Base-by-base conservation (phyloP, 2,329 filamentous ascomycete species). In the Alternaria conjuncta region DNA sequence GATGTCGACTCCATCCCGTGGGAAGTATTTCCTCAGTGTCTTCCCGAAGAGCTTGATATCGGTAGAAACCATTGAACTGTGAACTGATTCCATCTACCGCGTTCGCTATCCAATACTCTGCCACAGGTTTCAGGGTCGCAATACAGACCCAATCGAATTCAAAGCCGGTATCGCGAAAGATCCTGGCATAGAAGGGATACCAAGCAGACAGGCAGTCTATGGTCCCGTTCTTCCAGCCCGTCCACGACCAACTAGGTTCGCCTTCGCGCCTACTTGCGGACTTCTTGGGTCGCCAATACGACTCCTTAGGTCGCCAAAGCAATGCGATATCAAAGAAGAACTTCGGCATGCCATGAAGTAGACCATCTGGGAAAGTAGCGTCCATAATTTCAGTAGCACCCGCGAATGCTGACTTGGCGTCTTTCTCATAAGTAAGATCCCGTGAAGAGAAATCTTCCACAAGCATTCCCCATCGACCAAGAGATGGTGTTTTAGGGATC, bases 231-330 rank as follows among this genome's bases (percentile, higher is more conserved):
- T 43, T 43, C 51, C 51, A 55, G 13, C 51, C 51, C 4, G 28
- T 43, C 18, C 51, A 55, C 20, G 51, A 55, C 51, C 51, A 55
- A 26, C 51, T 43, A 12, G 51, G 51, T 36, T 67, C 12, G 10
- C 26, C 26, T 5, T 21, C 47, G 6, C 47, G 26, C 15, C 47
- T 50, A 1, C 12, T 1, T 25, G 10, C 45, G 9, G 25, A 49
- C 3, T 49, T 8, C 45, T 26, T 5, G 18, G 46, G 46, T 49
- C 4, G 25, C 49, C 49, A 53, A 6, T n/a, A n/a, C n/a, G 25
- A 49, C 3, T 49, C 5, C 45, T 26, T 5, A 26, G 46, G 46
- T 49, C 4, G 25, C 49, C 49, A 53, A 6, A 53, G 49, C 26
- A 53, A 36, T 5, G 49, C 49, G 28, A 36, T 36, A 7, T 53